These are phyloP conservation scores for Aegilops umbellulata DNA, from an alignment of 176 grass and related monocot species.

Conservation along the genomic window DNA sequence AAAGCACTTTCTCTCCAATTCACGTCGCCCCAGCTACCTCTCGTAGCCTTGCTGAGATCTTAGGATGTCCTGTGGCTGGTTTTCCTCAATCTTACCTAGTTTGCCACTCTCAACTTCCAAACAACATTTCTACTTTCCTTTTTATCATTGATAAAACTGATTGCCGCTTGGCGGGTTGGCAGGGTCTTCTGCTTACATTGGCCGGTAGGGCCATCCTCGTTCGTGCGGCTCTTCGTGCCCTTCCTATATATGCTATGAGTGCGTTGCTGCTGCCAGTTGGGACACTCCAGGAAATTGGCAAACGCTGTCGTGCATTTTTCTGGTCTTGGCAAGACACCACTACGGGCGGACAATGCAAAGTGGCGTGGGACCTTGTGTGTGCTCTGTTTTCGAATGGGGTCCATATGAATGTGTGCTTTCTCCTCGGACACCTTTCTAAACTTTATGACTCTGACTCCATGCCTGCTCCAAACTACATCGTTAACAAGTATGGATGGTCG, in stretches of 20 bases:
- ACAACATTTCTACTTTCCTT: not conserved
- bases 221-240: not conserved
- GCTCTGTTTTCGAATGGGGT: too few species aligned
- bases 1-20: not conserved
- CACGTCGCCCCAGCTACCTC: not conserved
- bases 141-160: not conserved
- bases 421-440: too few species aligned
- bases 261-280: not conserved
- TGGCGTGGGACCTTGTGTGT: too few species aligned
- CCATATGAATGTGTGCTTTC: too few species aligned
- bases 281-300: not conserved
- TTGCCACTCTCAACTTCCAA: not conserved
- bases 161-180: too few species aligned
- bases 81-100: not conserved
- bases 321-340: too few species aligned
- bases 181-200: not conserved
- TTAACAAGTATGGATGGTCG: too few species aligned
- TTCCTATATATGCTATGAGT: not conserved
- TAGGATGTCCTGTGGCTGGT: not conserved
- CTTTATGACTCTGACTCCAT: too few species aligned
- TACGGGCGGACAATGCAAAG: too few species aligned
- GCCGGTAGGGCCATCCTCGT: not conserved
- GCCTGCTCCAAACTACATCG: too few species aligned
- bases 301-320: too few species aligned
- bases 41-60: not conserved